phyloP scores from a whole-genome alignment of 1,284 basidiomycete genomes.

The Laetiporus sulphureus region DNA sequence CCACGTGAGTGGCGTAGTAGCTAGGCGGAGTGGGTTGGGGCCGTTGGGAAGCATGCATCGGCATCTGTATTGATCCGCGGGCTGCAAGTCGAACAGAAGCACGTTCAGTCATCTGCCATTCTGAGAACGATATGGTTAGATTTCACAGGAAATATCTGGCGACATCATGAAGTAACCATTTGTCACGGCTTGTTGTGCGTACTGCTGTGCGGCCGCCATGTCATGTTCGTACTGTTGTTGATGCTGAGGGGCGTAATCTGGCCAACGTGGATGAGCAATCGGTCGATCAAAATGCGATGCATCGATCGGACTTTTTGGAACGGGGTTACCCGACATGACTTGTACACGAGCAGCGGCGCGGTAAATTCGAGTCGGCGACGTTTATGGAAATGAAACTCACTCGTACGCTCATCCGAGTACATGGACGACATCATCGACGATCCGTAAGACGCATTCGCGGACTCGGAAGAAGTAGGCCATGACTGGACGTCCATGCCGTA shows the following conservation, averaged over 20 bases:
- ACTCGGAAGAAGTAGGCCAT: slow-evolving; percentile 23
- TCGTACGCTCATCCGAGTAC: slow-evolving; percentile 40
- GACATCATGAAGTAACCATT: slow-evolving; percentile 19
- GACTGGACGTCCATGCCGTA: slow-evolving; percentile 22
- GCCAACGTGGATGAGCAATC: slow-evolving; percentile 7
- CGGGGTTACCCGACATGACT: slow-evolving; percentile 16
- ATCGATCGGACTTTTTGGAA: slow-evolving; percentile 18
- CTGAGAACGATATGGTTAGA: slow-evolving; percentile 23
- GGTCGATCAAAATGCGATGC: slow-evolving; percentile 2
- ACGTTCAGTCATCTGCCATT: slow-evolving; percentile 44
- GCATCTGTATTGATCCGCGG: slow-evolving; percentile 34
- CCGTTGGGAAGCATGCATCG: slow-evolving; percentile 17
- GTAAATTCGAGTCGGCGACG: background rate
- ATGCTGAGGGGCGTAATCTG: slow-evolving; percentile 14
- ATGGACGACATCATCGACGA: slow-evolving; percentile 31
- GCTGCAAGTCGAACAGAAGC: slow-evolving; percentile 51
- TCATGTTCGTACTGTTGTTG: slow-evolving; percentile 14
- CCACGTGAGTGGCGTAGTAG: slow-evolving; percentile 15
- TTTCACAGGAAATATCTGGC: slow-evolving; percentile 17
- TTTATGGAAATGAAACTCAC: slow-evolving; percentile 26
- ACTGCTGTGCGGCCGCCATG: slow-evolving; percentile 6
- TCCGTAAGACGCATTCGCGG: slow-evolving; percentile 26
- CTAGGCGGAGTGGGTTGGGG: slow-evolving; percentile 15
- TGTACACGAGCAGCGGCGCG: slow-evolving; percentile 2
- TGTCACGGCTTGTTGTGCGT: slow-evolving; percentile 12